phyloP scores from a whole-genome alignment of 805 yeast genomes.

The Saturnispora mendoncae region DNA sequence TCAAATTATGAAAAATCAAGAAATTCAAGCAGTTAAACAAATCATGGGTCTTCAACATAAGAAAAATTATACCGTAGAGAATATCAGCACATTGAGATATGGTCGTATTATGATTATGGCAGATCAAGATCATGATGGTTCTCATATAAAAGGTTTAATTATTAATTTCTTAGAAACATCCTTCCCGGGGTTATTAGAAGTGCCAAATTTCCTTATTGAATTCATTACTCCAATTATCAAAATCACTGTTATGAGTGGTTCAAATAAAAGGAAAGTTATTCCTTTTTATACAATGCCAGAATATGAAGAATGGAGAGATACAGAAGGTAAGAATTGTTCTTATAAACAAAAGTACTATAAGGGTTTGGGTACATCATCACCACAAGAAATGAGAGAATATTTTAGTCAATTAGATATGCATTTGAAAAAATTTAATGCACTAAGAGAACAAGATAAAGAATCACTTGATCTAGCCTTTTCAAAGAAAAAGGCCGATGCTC shows the following conservation, averaged over 20 bases:
- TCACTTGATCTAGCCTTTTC: slow-evolving; percentile 88
- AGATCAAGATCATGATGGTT: slow-evolving; percentile 99
- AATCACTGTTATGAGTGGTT: slow-evolving; percentile 65
- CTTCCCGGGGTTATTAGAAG: slow-evolving; percentile 83
- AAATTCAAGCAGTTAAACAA: slow-evolving; percentile 89
- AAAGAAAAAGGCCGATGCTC: slow-evolving; percentile 90
- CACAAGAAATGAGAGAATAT: slow-evolving; percentile 78
- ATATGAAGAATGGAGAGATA: slow-evolving; percentile 86
- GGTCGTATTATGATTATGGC: slow-evolving; percentile 99
- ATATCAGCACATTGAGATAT: slow-evolving; percentile 68
- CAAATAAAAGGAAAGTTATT: slow-evolving; percentile 41
- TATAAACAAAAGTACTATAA: slow-evolving; percentile 95
- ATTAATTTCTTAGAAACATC: slow-evolving; percentile 89
- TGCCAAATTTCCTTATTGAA: slow-evolving; percentile 88
- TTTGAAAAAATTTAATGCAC: slow-evolving; percentile 72
- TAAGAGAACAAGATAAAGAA: slow-evolving; percentile 68
- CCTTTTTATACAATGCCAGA: slow-evolving; percentile 94
- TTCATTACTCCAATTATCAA: slow-evolving; percentile 96
- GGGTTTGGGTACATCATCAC: slow-evolving; percentile 94
- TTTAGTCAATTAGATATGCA: slow-evolving; percentile 80
- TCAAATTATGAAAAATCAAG: slow-evolving; percentile 85
- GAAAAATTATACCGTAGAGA: slow-evolving; percentile 56
- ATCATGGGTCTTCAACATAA: slow-evolving; percentile 94
- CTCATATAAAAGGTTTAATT: slow-evolving; percentile 91
- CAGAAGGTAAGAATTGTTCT: slow-evolving; percentile 61